Conservation (phyloP, 225 moss, liverwort and hornwort species). For the Lunularia cruciata region DNA sequence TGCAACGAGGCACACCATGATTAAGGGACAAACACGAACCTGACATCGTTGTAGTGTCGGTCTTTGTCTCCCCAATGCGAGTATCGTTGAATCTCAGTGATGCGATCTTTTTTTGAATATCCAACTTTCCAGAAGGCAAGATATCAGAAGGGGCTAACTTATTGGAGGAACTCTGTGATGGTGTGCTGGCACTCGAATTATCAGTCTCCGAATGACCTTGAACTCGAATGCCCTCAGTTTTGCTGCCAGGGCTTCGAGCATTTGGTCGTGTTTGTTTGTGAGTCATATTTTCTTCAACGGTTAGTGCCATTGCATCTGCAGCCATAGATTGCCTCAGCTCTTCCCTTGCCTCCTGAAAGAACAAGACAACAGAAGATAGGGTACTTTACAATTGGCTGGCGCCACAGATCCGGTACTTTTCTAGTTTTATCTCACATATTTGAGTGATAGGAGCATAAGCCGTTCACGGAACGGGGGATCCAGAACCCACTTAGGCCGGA, state of each 20-base stretch:
- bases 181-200: conserved; percentile 3
- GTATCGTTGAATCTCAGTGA: conserved; percentile 40
- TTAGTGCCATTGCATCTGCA: conserved; percentile 42
- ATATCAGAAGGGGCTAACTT: conserved; percentile 16
- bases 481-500: too few species aligned
- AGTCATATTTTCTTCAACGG: conserved; percentile 23
- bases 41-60: conserved; percentile 14
- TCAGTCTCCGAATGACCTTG: conserved; percentile 20
- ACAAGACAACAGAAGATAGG: background rate
- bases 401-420: too few species aligned
- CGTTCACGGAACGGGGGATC: too few species aligned
- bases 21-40: background rate
- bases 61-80: background rate
- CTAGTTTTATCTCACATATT: too few species aligned
- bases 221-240: conserved; percentile 9
- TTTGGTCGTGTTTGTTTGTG: conserved; percentile 16
- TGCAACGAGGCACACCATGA: background rate
- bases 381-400: background rate
- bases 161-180: conserved; percentile 19
- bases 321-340: conserved; percentile 52
- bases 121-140: conserved; percentile 28
- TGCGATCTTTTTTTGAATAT: conserved; percentile 54
- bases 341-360: conserved; percentile 52
- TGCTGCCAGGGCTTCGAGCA: background rate
- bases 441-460: background rate